A percentile compares a stretch with the other conserved stretches of the same genome.
phyloP scores from a whole-genome alignment of 2,329 filamentous ascomycete species.

The Fusarium sp. region DNA sequence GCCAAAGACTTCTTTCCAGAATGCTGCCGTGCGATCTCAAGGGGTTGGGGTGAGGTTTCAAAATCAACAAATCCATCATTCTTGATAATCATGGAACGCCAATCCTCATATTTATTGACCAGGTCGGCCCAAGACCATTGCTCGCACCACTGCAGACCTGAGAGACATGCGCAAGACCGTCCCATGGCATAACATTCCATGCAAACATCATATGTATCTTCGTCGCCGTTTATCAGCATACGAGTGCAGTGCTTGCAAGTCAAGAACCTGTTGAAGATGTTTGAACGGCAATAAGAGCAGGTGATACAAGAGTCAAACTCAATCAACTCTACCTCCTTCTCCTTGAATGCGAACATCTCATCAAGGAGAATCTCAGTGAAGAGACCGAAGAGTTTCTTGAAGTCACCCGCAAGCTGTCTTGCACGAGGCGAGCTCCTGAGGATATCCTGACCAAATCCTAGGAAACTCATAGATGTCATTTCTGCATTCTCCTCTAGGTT shows the following conservation, averaged over 20 bases:
- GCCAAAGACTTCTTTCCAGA: constrained; percentile 83
- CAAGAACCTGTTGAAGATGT: constrained; percentile 97
- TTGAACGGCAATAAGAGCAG: constrained; percentile 94
- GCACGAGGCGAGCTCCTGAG: constrained; percentile 58
- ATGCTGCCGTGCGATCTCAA: constrained; percentile 75
- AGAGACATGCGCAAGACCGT: constrained; percentile 89
- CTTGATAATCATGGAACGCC: constrained; percentile 81
- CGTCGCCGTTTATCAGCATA: constrained; percentile 71
- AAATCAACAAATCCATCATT: constrained; percentile 76
- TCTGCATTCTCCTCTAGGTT: constrained; percentile 63
- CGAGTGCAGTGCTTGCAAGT: constrained; percentile 88
- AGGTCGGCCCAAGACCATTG: constrained; percentile 90
- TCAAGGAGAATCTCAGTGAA: constrained; percentile 84
- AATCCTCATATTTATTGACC: constrained; percentile 80
- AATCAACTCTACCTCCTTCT: constrained; percentile 78
- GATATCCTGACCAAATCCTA: constrained; percentile 61
- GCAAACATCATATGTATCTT: constrained; percentile 94
- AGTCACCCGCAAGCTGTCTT: constrained; percentile 82
- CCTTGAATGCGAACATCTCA: constrained; percentile 83
- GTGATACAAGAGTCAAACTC: constrained; percentile 92
- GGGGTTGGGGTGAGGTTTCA: constrained; percentile 73
- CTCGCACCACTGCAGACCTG: constrained; percentile 88
- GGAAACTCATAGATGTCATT: constrained; percentile 57
- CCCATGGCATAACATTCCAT: constrained; percentile 99
- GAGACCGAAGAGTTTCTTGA: constrained; percentile 80